Conservation (phyloP, 805 yeast species). For the Candida xiaguanensis region DNA sequence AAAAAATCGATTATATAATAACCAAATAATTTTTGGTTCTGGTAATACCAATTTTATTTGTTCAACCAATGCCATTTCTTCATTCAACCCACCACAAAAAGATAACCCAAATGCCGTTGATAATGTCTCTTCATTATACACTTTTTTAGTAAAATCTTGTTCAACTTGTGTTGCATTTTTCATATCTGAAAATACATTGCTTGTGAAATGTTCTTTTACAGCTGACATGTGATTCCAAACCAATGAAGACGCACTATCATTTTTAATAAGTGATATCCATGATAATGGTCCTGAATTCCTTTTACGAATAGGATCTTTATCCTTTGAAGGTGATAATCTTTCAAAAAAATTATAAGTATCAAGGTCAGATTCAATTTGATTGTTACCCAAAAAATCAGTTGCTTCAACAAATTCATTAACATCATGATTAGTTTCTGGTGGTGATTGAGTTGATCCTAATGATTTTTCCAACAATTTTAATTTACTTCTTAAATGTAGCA, state of each 20-base stretch:
- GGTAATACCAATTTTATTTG: constrained; percentile 37
- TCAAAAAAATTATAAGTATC: constrained; percentile 18
- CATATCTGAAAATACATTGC: constrained; percentile 1
- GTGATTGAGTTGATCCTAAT: constrained; percentile 2
- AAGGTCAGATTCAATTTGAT: constrained; percentile 13
- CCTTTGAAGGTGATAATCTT: constrained; percentile 21
- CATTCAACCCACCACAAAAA: constrained; percentile 24
- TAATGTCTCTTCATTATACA: constrained; percentile 9
- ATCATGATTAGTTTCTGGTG: constrained; percentile 1
- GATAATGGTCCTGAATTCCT: constrained; percentile 29
- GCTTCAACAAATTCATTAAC: neutral
- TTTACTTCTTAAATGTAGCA: constrained; percentile 13
- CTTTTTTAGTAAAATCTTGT: constrained; percentile 10
- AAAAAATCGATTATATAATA: constrained; percentile 39
- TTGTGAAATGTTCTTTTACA: constrained; percentile 6
- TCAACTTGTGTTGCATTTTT: constrained; percentile 4
- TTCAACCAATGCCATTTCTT: constrained; percentile 21
- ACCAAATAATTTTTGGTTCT: constrained; percentile 29
- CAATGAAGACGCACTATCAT: constrained; percentile 20
- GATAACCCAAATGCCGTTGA: constrained; percentile 19
- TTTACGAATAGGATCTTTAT: constrained; percentile 23
- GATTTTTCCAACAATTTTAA: constrained; percentile 14
- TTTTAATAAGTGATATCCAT: constrained; percentile 24
- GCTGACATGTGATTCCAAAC: constrained; percentile 13
- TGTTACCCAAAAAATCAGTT: constrained; percentile 6